Base-by-base conservation (phyloP, 2,329 filamentous ascomycete species). In the Ceratocystis ficicola region DNA sequence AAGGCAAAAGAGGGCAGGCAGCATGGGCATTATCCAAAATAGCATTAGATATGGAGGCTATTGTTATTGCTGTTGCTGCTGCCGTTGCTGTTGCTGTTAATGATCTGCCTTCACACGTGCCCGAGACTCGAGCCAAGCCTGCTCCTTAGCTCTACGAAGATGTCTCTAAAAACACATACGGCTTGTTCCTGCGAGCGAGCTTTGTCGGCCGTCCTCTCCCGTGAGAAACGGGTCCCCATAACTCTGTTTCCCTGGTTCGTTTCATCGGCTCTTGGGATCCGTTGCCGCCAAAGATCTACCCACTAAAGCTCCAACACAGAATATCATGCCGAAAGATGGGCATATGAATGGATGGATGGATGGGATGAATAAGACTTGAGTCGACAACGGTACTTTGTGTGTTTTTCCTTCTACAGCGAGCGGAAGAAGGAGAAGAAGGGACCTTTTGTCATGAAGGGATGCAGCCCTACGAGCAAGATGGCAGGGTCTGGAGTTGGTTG, bases 371-470 rank as follows among this genome's bases (percentile, higher is more conserved):
- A 59, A 59, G 55, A 59, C 55, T 59, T 36, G 15, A 59, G 15
- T 59, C 17, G 55, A 59, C 55, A 59, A 30, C 28, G 55, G 55
- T 59, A 59, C 55, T 59, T 59, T 59, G 55, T 4, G 15, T n/a
- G 3, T 59, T 59, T 36, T 59, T 59, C 3, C 22, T 41, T 55
- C 28, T 20, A 55, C 32, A 36, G 28, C 17, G 28, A 63, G 20
- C 32, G 20, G 30, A 62, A 62, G 36, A 44, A 20, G 44, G 28
- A 52, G 60, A 48, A 62, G 44, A 65, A 44, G 44, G 57, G 64
- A 32, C 64, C 55, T 65, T 65, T 65, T 41, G 64, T 17, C 22
- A 15, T 50, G 44, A 62, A 32, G 44, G 64, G 44, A 62, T 65
- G 57, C 55, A 62, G 64, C 64, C 64, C 57, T 65, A 65, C 44